Base-by-base conservation (phyloP, 1,284 basidiomycete genomes). In the Earliella scabrosa region DNA sequence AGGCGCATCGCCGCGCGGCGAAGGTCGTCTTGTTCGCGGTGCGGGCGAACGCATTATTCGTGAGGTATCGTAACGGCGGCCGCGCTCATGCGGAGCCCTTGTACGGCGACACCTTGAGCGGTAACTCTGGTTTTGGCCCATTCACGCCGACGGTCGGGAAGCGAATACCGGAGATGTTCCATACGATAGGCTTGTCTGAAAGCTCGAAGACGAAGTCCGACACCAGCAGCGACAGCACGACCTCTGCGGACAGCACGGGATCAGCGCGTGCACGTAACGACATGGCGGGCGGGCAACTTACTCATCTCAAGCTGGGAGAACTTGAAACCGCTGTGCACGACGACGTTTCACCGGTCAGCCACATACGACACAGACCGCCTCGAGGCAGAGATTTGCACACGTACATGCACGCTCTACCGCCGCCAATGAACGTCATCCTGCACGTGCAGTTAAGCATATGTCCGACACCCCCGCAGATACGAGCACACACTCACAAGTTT, bases 401-500 rank as follows among this genome's bases (percentile, higher is more conserved):
- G 52, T 50, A 71, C 69, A 72, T 71, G 66, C 71, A 72, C 7
- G 66, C 58, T 21, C 69, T 58, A 34, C 63, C 63, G 14, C 71
- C 71, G 32, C 68, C 68, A 47, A 68, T 63, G 59, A 72, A 71
- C 18, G 70, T 71, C 65, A 71, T 66, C 52, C 70, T 72, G 47
- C 27, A 52, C 32, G 20, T 31, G 39, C 18, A 23, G 11, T 23
- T 55, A 24, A 59, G 50, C 50, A 39, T 20, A 47, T 23, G 8
- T 38, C 41, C 49, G 34, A 14, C 23, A 31, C 34, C 23, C 50
- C 50, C 36, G 35, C 27, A 18, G 13, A 23, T 20, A 23, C 36
- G 35, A 31, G 18, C 36, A 35, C 7, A 20, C 31, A 61, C 67
- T 59, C 44, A 68, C 68, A 69, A 35, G 35, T 69, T 62, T 27